phyloP scores from a whole-genome alignment of 2,329 filamentous ascomycete species.

The Aspergillus fischeri region DNA sequence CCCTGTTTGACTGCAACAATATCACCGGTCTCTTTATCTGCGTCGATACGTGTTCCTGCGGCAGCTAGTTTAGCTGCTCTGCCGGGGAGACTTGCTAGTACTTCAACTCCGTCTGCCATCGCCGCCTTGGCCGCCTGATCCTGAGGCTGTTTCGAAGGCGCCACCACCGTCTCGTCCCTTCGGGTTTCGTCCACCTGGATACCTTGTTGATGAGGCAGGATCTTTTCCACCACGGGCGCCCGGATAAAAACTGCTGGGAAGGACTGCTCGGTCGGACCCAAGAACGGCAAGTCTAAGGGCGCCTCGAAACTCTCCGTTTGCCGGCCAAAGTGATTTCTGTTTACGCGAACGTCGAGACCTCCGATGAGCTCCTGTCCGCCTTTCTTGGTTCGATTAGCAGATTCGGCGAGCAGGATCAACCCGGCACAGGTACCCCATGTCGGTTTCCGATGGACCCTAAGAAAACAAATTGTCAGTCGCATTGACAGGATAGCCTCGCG shows the following conservation, averaged over 20 bases:
- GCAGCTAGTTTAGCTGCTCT: constrained; percentile 47
- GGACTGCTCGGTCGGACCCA: constrained; percentile 42
- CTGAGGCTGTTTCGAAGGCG: constrained; percentile 50
- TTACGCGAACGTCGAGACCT: constrained; percentile 83
- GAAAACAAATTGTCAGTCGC: constrained; percentile 12
- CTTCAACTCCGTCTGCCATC: constrained; percentile 50
- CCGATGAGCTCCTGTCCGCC: constrained; percentile 92
- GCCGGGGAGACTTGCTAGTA: constrained; percentile 55
- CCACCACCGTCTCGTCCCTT: constrained; percentile 52
- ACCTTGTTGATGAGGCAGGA: constrained; percentile 55
- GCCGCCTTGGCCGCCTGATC: constrained; percentile 43
- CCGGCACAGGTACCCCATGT: constrained; percentile 97
- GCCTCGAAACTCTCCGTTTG: constrained; percentile 90
- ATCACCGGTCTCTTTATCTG: constrained; percentile 53
- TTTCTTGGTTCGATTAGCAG: constrained; percentile 81
- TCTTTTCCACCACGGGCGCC: constrained; percentile 84
- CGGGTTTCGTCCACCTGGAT: constrained; percentile 49
- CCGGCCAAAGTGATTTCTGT: constrained; percentile 90
- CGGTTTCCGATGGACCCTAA: constrained; percentile 68
- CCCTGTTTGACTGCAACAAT: constrained; percentile 87
- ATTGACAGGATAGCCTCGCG: constrained; percentile 7
- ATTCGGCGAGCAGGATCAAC: constrained; percentile 82
- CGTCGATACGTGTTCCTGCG: constrained; percentile 35
- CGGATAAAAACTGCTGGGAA: constrained; percentile 91
- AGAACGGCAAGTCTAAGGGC: constrained; percentile 67